Percentiles rank a stretch among this genome's conserved stretches.
Evolutionary conservation across 2,329 filamentous ascomycete species (phyloP).

Genomic region (Colletotrichum sublineola): DNA sequence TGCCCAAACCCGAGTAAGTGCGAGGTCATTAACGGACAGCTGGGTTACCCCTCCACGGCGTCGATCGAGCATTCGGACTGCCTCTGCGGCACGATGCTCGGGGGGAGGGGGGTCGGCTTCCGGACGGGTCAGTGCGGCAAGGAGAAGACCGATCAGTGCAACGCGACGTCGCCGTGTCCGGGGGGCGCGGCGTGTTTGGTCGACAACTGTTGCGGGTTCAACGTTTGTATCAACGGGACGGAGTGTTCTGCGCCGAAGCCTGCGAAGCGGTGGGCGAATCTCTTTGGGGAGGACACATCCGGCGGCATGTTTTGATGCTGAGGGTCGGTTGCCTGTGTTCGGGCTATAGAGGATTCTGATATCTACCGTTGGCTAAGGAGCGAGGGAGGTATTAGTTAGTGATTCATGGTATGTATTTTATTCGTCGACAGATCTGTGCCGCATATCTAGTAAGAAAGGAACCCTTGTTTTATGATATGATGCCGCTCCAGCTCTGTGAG

Average conservation of each 20-base stretch:
- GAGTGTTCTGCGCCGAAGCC: constrained; percentile 34
- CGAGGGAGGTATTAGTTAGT: background rate
- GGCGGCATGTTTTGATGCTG: constrained; percentile 15
- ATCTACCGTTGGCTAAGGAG: background rate
- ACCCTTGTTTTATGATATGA: background rate
- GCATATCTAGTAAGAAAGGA: background rate
- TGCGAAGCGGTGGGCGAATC: background rate
- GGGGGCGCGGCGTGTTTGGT: constrained; percentile 30
- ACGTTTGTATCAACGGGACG: constrained; percentile 41
- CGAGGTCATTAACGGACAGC: constrained; percentile 37
- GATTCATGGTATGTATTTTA: background rate
- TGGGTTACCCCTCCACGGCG: constrained; percentile 52
- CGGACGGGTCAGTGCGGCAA: constrained; percentile 20
- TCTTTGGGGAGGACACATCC: constrained; percentile 15
- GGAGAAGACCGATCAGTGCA: constrained; percentile 23
- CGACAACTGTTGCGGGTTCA: constrained; percentile 38
- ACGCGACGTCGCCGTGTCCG: constrained; percentile 9
- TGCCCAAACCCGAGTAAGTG: constrained; percentile 47
- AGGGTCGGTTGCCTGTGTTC: background rate
- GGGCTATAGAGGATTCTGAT: background rate
- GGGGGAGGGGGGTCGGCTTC: constrained; percentile 31
- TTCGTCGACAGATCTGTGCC: background rate
- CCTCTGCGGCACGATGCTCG: constrained; percentile 51
- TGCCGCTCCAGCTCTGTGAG: background rate
- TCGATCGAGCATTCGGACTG: constrained; percentile 50